A percentile compares a stretch with the other conserved stretches of the same genome.
Evolutionary conservation across 2,329 filamentous ascomycete genomes (phyloP).

Genomic region (Chaetoscypha palmicola): DNA sequence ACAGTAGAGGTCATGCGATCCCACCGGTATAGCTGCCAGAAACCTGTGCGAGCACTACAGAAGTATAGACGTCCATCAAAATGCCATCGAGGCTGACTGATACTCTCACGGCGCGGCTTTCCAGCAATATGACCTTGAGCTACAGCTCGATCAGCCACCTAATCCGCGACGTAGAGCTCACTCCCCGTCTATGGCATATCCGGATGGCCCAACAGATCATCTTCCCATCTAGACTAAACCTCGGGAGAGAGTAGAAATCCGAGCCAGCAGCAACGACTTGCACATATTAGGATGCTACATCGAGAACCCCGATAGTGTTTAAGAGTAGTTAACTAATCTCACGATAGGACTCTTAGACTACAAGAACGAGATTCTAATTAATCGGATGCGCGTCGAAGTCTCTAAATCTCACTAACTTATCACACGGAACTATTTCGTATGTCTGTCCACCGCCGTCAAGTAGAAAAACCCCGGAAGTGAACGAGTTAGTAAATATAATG

Average conservation of each 20-base stretch:
- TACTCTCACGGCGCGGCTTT: slow-evolving; percentile 33
- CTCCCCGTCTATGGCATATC: slow-evolving; percentile 45
- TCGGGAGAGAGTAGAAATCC: slow-evolving; percentile 47
- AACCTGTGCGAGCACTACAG: slow-evolving; percentile 39
- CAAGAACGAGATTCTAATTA: slow-evolving; percentile 39
- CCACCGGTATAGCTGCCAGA: slow-evolving; percentile 41
- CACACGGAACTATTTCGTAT: slow-evolving; percentile 31
- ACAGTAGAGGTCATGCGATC: slow-evolving; percentile 29
- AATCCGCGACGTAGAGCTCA: slow-evolving; percentile 39
- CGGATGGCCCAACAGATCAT: slow-evolving; percentile 47
- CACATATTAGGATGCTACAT: slow-evolving; percentile 30
- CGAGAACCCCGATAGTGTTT: slow-evolving; percentile 26
- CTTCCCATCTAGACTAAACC: slow-evolving; percentile 41
- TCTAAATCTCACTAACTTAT: slow-evolving; percentile 37
- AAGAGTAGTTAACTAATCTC: slow-evolving; percentile 24
- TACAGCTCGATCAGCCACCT: slow-evolving; percentile 31
- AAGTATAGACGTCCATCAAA: slow-evolving; percentile 43
- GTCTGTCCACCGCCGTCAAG: slow-evolving; percentile 32
- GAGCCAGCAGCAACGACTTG: slow-evolving; percentile 36
- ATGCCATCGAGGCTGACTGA: slow-evolving; percentile 45
- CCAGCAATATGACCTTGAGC: slow-evolving; percentile 36
- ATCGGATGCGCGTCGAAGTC: slow-evolving; percentile 38
- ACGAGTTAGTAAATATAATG: slow-evolving; percentile 42
- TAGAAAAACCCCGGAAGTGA: slow-evolving; percentile 38
- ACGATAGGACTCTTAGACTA: slow-evolving; percentile 46